Conservation (phyloP, 306 rosid genomes). For the Lotus japonicus region DNA sequence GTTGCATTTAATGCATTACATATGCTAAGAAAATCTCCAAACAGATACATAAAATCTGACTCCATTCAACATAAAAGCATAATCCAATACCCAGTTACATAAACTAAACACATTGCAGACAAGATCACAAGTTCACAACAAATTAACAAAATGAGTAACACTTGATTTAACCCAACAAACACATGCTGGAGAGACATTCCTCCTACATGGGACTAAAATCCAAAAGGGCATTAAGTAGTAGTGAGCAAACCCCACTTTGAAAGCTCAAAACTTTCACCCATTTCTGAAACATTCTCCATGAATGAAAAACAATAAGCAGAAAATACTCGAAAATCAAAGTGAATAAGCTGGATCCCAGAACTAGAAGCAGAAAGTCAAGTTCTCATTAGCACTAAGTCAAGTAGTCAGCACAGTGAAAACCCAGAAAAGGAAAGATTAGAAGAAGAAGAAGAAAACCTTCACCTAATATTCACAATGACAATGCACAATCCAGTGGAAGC, state of each 20-base stretch:
- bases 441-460: background rate
- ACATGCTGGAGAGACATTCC: background rate
- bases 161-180: background rate
- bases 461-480: background rate
- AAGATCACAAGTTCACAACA: background rate
- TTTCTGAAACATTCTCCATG: background rate
- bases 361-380: background rate
- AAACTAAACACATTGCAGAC: background rate
- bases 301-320: background rate
- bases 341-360: conserved; percentile 9
- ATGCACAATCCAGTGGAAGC: conserved; percentile 5
- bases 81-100: background rate
- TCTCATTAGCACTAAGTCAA: background rate
- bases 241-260: background rate
- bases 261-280: background rate
- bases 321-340: background rate
- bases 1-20: background rate
- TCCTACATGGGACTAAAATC: background rate
- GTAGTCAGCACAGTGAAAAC: background rate
- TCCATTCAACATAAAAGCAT: background rate
- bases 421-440: background rate
- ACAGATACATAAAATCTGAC: background rate
- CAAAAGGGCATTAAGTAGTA: background rate
- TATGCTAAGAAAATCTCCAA: background rate
- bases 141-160: background rate